Evolutionary conservation across 108 stramenopile genomes (phyloP).

Genomic region (Cyclostephanos tholiformis): DNA sequence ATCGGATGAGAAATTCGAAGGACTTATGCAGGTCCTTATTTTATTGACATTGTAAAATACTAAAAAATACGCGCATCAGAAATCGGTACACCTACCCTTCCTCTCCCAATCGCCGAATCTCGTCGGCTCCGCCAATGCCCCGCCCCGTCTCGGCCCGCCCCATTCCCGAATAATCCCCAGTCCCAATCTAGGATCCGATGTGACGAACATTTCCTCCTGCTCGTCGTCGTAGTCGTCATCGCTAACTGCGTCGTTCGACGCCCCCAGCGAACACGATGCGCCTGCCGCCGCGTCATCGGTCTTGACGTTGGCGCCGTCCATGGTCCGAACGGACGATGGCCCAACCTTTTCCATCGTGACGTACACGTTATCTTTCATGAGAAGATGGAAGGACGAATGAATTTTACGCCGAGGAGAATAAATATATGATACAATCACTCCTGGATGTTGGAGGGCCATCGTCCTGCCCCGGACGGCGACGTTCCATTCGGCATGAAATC

Average conservation of each 20-base stretch:
- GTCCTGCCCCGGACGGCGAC: no score
- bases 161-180: constrained; percentile 76
- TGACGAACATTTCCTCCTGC: constrained; percentile 91
- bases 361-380: not conserved
- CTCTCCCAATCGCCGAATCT: constrained; percentile 99
- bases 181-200: constrained; percentile 70
- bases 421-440: no score
- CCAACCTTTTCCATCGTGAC: constrained; percentile 11
- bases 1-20: no score
- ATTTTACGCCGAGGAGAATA: not conserved
- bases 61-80: constrained; percentile 41
- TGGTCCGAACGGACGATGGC: no score
- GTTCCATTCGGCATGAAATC: no score
- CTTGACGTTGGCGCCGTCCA: not conserved
- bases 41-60: not conserved
- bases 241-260: constrained; percentile 47
- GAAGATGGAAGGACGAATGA: not conserved
- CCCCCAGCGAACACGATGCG: constrained; percentile 32
- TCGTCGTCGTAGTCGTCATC: constrained; percentile 90
- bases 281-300: no score
- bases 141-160: constrained; percentile 96
- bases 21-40: no score
- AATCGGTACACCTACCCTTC: constrained; percentile 95
- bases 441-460: no score
- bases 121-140: constrained; percentile 91